Percentiles rank a stretch among this genome's conserved stretches.
Evolutionary conservation across 345 rosid species (phyloP).

Genomic region (Gossypium ekmanianum): DNA sequence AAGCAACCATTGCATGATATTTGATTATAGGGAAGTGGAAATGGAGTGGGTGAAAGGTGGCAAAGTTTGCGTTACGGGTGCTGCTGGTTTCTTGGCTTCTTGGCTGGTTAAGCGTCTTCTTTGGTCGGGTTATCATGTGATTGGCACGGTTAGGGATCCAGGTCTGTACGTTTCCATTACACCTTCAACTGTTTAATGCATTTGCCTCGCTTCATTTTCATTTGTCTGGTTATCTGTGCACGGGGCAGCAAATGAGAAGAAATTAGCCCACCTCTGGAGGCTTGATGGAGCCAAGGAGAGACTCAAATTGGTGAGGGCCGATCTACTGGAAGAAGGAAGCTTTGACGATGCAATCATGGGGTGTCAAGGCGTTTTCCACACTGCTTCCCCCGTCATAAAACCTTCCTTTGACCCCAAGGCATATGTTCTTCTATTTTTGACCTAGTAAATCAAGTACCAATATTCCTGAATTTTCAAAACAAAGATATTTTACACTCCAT

Average conservation of each 20-base stretch:
- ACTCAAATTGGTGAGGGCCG: conserved; percentile 65
- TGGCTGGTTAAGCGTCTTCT: conserved; percentile 90
- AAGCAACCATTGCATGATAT: background rate
- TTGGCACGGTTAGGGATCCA: conserved; percentile 90
- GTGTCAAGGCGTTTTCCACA: conserved; percentile 90
- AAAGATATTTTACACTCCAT: background rate
- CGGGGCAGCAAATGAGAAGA: conserved; percentile 56
- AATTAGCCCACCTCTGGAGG: conserved; percentile 68
- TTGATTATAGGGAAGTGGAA: background rate
- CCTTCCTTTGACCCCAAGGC: conserved; percentile 84
- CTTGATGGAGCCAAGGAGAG: conserved; percentile 86
- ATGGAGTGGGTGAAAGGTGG: conserved; percentile 21
- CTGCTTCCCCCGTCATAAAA: conserved; percentile 80
- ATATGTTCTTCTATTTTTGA: conserved; percentile 15
- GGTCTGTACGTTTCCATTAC: conserved; percentile 26
- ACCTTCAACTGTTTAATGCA: background rate
- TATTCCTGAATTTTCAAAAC: background rate
- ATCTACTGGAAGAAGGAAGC: conserved; percentile 72
- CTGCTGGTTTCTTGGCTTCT: conserved; percentile 85
- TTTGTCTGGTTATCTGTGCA: background rate
- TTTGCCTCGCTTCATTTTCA: background rate
- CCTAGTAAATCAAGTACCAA: background rate
- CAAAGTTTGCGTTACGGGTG: conserved; percentile 85
- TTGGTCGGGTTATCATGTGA: conserved; percentile 63
- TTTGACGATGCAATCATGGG: conserved; percentile 70